A percentile compares a stretch with the other conserved stretches of the same genome.
phyloP scores from a whole-genome alignment of 192 early-diverging fungal species.

The Coemansia sp. region DNA sequence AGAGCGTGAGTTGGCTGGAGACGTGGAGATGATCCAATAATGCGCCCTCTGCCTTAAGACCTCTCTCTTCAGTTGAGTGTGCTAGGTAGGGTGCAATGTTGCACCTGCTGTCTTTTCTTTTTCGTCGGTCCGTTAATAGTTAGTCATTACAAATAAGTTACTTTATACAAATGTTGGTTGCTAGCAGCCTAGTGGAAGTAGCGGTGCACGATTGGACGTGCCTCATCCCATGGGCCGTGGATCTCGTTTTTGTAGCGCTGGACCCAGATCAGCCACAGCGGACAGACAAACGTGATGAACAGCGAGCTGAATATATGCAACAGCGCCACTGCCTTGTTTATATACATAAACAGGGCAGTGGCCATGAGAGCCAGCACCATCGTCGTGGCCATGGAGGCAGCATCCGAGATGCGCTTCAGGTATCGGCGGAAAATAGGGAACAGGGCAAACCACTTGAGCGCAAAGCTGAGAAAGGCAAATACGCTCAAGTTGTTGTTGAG shows the following conservation, averaged over 20 bases:
- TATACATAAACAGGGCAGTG: slow-evolving; percentile 66
- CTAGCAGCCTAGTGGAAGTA: slow-evolving; percentile 31
- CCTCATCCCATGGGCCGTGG: slow-evolving; percentile 98
- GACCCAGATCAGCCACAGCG: slow-evolving; percentile 88
- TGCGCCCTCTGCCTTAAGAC: background rate
- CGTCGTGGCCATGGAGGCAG: slow-evolving; percentile 60
- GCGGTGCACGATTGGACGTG: slow-evolving; percentile 71
- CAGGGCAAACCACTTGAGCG: slow-evolving; percentile 91
- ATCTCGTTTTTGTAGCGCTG: slow-evolving; percentile 99
- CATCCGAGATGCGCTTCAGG: slow-evolving; percentile 62
- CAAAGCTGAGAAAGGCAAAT: slow-evolving; percentile 84
- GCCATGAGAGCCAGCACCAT: slow-evolving; percentile 65
- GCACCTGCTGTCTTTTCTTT: background rate
- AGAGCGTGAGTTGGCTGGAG: slow-evolving; percentile 51
- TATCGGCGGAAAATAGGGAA: slow-evolving; percentile 90
- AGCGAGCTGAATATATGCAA: slow-evolving; percentile 69
- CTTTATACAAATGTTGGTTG: slow-evolving; percentile 7
- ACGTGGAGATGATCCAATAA: slow-evolving; percentile 32
- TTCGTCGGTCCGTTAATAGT: background rate
- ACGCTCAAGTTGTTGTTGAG: slow-evolving; percentile 83
- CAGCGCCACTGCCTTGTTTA: slow-evolving; percentile 70
- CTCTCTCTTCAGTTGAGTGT: background rate
- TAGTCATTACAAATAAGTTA: background rate
- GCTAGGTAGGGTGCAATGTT: background rate
- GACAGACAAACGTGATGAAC: slow-evolving; percentile 86